A percentile compares a stretch with the other conserved stretches of the same genome.
Conservation (phyloP, 352 stramenopile genomes). For the Globisporangium cylindrosporum region DNA sequence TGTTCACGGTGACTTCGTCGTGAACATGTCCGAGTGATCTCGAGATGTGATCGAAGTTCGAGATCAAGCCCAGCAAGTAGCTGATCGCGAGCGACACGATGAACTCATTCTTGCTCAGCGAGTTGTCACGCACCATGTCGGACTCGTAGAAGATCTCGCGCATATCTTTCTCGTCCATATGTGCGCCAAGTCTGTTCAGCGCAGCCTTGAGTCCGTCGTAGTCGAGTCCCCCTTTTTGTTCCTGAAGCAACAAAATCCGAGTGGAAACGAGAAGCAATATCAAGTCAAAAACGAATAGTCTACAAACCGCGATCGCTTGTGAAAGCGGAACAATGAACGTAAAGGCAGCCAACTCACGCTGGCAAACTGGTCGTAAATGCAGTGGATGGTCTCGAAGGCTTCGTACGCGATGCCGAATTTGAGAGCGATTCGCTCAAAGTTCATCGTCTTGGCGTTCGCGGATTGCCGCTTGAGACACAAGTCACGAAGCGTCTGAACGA, state of each 20-base stretch:
- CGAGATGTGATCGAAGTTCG: slow-evolving; percentile 58
- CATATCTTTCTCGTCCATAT: slow-evolving; percentile 70
- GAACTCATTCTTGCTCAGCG: slow-evolving; percentile 85
- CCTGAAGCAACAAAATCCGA: slow-evolving; percentile 22
- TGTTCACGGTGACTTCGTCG: slow-evolving; percentile 32
- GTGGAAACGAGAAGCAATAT: slow-evolving; percentile 7
- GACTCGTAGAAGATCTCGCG: slow-evolving; percentile 85
- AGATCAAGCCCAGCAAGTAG: slow-evolving; percentile 79
- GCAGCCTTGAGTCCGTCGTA: slow-evolving; percentile 67
- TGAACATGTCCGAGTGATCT: slow-evolving; percentile 25
- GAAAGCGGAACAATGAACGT: not conserved
- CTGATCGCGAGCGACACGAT: slow-evolving; percentile 81
- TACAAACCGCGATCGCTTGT: not conserved
- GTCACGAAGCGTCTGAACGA: slow-evolving; percentile 59
- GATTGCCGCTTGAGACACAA: slow-evolving; percentile 55
- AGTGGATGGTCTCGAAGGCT: slow-evolving; percentile 60
- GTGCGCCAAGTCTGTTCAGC: slow-evolving; percentile 50
- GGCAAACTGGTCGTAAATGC: slow-evolving; percentile 64
- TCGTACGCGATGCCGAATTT: slow-evolving; percentile 64
- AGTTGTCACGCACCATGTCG: slow-evolving; percentile 87
- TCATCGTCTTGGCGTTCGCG: slow-evolving; percentile 44
- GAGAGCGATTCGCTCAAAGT: slow-evolving; percentile 79
- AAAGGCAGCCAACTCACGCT: slow-evolving; percentile 29
- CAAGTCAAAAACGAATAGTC: not conserved
- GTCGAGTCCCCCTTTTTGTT: slow-evolving; percentile 52